phyloP scores from a whole-genome alignment of 768 basidiomycete species.

The Lepiota brunneoincarnata region DNA sequence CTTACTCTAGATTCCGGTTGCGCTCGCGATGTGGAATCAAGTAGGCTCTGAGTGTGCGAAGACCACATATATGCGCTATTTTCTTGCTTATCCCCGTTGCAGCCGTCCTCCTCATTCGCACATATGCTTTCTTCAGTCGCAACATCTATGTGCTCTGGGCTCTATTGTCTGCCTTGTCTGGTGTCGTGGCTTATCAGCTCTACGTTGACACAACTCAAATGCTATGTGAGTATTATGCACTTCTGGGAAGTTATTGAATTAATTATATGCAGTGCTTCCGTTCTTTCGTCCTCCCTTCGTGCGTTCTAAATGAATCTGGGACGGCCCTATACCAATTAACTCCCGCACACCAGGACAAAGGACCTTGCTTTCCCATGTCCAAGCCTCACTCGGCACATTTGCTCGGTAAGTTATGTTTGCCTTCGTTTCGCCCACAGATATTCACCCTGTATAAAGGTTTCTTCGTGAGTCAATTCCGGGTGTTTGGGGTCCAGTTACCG shows the following conservation, averaged over 20 bases:
- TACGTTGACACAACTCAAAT: constrained; percentile 79
- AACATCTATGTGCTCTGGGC: constrained; percentile 64
- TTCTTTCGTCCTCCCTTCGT: constrained; percentile 66
- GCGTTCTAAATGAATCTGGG: constrained; percentile 19
- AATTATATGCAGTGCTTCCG: constrained; percentile 47
- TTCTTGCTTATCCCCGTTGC: constrained; percentile 18
- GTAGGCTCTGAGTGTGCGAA: constrained; percentile 72
- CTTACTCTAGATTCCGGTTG: constrained; percentile 63
- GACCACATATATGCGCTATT: constrained; percentile 11
- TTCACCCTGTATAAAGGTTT: constrained; percentile 38
- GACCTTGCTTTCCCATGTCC: constrained; percentile 79
- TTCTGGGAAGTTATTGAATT: constrained; percentile 3
- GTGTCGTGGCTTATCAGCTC: constrained; percentile 78
- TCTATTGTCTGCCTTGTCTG: constrained; percentile 63
- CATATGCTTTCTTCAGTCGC: constrained; percentile 84
- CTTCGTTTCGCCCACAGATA: constrained; percentile 9
- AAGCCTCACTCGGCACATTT: constrained; percentile 83
- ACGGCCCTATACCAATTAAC: background rate
- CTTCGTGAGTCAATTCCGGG: constrained; percentile 42
- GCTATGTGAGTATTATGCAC: constrained; percentile 48
- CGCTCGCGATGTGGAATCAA: constrained; percentile 86
- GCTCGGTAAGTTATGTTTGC: constrained; percentile 50
- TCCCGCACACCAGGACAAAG: constrained; percentile 34
- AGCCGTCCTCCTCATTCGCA: constrained; percentile 81
- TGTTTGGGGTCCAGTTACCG: background rate